Conservation (phyloP, 2,329 filamentous ascomycete genomes). For the Diaporthe destruens region DNA sequence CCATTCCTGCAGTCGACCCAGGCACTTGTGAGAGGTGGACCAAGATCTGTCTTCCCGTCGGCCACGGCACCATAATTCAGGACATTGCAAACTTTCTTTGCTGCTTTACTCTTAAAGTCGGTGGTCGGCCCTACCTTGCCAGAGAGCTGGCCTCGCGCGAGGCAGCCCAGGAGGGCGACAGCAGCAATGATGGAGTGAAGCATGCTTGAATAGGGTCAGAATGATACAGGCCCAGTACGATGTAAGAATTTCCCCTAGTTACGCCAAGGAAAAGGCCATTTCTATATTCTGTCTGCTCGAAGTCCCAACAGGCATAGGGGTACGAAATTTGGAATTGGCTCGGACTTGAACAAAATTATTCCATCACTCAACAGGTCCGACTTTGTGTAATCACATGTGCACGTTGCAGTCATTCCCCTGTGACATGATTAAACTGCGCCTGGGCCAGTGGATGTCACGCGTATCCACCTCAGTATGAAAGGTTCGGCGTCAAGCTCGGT, state of each 20-base stretch:
- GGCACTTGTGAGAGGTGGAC: slow-evolving; percentile 60
- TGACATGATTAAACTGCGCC: not conserved
- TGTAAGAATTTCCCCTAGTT: not conserved
- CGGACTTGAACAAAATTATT: not conserved
- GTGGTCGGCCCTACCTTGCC: slow-evolving; percentile 60
- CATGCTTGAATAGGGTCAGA: not conserved
- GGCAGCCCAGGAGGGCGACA: slow-evolving; percentile 7
- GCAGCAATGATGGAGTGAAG: not conserved
- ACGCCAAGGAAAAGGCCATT: not conserved
- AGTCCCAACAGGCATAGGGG: too few species aligned
- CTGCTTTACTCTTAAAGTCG: slow-evolving; percentile 55
- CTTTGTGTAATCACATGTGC: not conserved
- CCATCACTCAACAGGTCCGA: not conserved
- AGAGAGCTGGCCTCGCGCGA: slow-evolving; percentile 52
- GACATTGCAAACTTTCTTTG: slow-evolving; percentile 63
- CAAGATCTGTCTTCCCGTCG: slow-evolving; percentile 64
- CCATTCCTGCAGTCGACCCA: slow-evolving; percentile 64
- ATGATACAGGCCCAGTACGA: not conserved
- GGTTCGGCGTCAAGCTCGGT: too few species aligned
- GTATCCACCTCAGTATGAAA: too few species aligned
- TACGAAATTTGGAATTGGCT: not conserved
- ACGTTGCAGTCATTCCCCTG: not conserved
- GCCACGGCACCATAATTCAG: slow-evolving; percentile 64
- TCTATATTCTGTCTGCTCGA: not conserved
- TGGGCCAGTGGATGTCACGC: not conserved